Base-by-base conservation (phyloP, 2,329 filamentous ascomycete species). In the Metarhizium rileyi region DNA sequence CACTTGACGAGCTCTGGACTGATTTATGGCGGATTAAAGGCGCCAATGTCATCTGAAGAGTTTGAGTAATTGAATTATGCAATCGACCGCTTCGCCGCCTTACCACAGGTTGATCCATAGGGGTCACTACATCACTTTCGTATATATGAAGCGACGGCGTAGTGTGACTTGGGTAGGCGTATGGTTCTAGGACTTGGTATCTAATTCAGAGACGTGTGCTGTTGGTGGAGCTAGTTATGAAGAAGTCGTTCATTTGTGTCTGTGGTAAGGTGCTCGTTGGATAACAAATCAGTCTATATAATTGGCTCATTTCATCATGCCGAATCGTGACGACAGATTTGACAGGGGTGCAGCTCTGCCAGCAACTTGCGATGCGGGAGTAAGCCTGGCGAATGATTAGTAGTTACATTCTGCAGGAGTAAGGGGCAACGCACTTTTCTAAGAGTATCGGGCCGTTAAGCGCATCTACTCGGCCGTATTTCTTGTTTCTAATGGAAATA, bases 401-500 rank as follows among this genome's bases (percentile, higher is more conserved):
- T 42, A 43, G 33, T 46, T 14, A 44, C 12, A 44, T n/a, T 20
- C 25, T 3, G 16, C 23, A 27, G n/a, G 26, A 22, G 25, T 33
- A 12, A 22, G 22, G 12, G 8, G 41, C 40, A 23, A 60, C 75
- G 56, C 76, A 88, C 86, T 98, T 98, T 70, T 97, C 91, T n/a
- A 98, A 68, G 53, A 98, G 65, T 38, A 88, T 74, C 0, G 90
- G 89, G 0, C 91, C 93, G 63, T 94, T 94, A 64, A 94, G 75
- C 47, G 88, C 86, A 68, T 97, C 89, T 30, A 98, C 94, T 48
- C 89, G 84, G 16, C 90, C 87, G 63, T 95, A 98, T 64, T 95
- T 94, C 70, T 87, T 90, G 69, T 96, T 95, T 47, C 90, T 76
- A 14, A 85, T 87, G 5, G 85, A 86, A 46, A 93, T 85, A 63